phyloP scores from a whole-genome alignment of 2,329 filamentous ascomycete genomes.

The Fusarium haematococcum region DNA sequence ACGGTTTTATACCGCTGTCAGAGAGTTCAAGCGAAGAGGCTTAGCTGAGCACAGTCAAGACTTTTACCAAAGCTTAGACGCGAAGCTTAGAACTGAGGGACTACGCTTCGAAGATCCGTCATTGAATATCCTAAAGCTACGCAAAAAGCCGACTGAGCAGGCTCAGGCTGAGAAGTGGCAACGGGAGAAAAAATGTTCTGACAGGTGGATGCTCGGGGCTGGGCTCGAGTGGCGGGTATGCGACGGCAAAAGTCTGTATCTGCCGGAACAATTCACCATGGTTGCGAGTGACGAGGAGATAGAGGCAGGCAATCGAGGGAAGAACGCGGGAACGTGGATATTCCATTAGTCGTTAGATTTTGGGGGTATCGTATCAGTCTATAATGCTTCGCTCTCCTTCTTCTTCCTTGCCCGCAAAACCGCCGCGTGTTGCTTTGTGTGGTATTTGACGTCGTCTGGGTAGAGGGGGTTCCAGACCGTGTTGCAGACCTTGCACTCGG shows the following conservation, averaged over 20 bases:
- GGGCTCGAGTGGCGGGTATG: background rate
- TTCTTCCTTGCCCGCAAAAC: constrained; percentile 47
- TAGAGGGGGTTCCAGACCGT: constrained; percentile 59
- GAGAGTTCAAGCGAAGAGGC: background rate
- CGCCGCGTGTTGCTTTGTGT: constrained; percentile 54
- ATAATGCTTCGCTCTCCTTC: constrained; percentile 35
- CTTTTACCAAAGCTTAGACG: background rate
- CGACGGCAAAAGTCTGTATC: background rate
- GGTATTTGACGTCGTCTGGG: constrained; percentile 58
- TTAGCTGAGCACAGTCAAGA: background rate
- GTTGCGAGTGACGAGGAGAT: background rate
- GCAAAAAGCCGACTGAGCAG: background rate
- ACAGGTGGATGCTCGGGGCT: background rate
- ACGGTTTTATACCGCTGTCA: background rate
- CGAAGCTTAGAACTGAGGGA: background rate
- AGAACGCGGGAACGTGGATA: background rate
- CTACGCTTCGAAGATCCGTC: background rate
- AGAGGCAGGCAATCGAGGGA: background rate
- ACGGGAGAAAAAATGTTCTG: background rate
- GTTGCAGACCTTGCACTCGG: constrained; percentile 57
- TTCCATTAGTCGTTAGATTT: constrained; percentile 30
- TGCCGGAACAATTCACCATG: background rate
- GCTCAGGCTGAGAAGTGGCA: background rate
- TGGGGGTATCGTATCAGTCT: constrained; percentile 37
- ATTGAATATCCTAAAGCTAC: background rate